phyloP scores from a whole-genome alignment of 306 rosid species.

The Hippophae gyantsensis region DNA sequence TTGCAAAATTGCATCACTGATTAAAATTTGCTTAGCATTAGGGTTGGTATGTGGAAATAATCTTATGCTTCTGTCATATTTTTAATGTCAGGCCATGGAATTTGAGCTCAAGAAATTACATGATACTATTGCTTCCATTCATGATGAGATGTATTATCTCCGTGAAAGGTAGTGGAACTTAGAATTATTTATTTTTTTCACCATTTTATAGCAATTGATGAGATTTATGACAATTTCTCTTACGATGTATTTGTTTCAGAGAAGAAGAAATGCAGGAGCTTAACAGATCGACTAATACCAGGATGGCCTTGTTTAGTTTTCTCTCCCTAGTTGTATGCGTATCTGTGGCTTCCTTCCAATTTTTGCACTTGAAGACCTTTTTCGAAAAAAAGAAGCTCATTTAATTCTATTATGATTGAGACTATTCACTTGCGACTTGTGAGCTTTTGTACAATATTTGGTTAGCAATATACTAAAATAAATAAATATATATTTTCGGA shows the following conservation, averaged over 20 bases:
- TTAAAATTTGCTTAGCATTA: background rate
- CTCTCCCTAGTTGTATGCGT: conserved; percentile 66
- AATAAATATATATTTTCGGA: too few species aligned
- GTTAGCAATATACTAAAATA: too few species aligned
- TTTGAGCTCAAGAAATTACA: conserved; percentile 64
- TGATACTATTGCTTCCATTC: conserved; percentile 61
- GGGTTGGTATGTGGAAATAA: background rate
- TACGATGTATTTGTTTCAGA: conserved; percentile 29
- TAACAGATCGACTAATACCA: conserved; percentile 50
- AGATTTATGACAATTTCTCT: background rate
- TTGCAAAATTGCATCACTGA: background rate
- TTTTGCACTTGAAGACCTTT: conserved; percentile 90
- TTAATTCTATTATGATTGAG: conserved; percentile 22
- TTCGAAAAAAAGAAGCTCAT: conserved; percentile 93
- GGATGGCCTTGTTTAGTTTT: conserved; percentile 74
- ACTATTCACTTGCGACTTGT: background rate
- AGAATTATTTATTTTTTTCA: background rate
- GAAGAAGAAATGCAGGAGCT: conserved; percentile 95
- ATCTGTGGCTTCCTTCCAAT: conserved; percentile 70
- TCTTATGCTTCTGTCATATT: conserved; percentile 9
- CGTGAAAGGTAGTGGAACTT: conserved; percentile 51
- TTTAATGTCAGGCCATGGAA: conserved; percentile 62
- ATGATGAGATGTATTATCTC: conserved; percentile 76
- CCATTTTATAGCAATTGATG: background rate
- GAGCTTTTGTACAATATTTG: too few species aligned